These are phyloP conservation scores for Colletotrichum euphorbiae DNA, from an alignment of 2,329 filamentous ascomycete species.

Conservation along the genomic window DNA sequence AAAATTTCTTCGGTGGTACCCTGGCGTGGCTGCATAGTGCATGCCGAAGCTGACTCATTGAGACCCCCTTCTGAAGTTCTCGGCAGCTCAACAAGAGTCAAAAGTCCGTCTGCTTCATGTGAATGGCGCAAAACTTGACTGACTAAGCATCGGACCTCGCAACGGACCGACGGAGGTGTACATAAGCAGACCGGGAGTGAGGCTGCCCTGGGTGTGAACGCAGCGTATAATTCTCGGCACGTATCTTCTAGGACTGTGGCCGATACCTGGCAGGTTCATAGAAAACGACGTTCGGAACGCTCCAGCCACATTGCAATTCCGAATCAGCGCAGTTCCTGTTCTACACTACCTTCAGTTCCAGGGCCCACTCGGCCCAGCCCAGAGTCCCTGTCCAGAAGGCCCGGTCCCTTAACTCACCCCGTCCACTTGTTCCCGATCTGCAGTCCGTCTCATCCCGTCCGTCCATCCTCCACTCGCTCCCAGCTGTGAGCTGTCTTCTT, in stretches of 20 bases:
- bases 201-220: background rate
- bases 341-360: background rate
- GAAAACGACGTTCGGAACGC: constrained; percentile 9
- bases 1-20: too few relatives aligned
- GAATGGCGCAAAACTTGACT: background rate
- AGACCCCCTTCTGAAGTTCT: constrained; percentile 2
- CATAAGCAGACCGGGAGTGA: too few relatives aligned
- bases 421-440: constrained; percentile 4
- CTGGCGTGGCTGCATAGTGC: constrained; percentile 4
- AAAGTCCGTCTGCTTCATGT: background rate
- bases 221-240: background rate
- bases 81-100: too few relatives aligned
- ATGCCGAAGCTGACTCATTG: background rate
- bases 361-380: background rate
- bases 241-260: too few relatives aligned
- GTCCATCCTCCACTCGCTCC: background rate
- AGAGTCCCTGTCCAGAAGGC: too few relatives aligned
- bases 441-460: constrained; percentile 20
- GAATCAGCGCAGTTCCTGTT: constrained; percentile 19
- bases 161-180: constrained; percentile 8
- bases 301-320: constrained; percentile 8
- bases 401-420: constrained; percentile 17
- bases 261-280: background rate
- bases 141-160: constrained; percentile 10
- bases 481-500: background rate